phyloP scores from a whole-genome alignment of 1,139 yeast genomes.

The Meyerozyma smithsonii region DNA sequence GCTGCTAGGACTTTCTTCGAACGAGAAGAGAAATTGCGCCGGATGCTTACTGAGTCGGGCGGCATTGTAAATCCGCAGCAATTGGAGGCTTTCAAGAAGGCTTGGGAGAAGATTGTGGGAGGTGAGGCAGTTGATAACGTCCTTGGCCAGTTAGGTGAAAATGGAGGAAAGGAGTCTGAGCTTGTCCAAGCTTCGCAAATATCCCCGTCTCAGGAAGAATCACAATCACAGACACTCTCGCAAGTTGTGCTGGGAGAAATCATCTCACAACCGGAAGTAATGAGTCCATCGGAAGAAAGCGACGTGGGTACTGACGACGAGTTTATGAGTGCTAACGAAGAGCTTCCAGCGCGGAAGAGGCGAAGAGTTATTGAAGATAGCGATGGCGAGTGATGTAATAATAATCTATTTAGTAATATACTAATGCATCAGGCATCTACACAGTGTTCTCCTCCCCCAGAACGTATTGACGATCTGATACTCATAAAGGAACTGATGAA shows the following conservation, averaged over 20 bases:
- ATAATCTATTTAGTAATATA: not conserved
- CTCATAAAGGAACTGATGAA: slow-evolving; percentile 74
- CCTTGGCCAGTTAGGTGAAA: not conserved
- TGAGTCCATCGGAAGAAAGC: not conserved
- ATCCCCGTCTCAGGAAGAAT: not conserved
- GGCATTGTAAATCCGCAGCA: slow-evolving; percentile 37
- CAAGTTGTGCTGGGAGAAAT: too few relatives aligned
- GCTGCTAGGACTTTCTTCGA: slow-evolving; percentile 50
- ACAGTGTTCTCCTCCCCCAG: slow-evolving; percentile 29
- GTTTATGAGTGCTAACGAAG: slow-evolving; percentile 11
- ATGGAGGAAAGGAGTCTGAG: not conserved
- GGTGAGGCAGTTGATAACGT: not conserved
- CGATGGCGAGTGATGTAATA: slow-evolving; percentile 16
- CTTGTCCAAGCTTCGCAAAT: too few relatives aligned
- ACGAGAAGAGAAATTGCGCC: slow-evolving; percentile 53
- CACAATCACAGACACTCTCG: not conserved
- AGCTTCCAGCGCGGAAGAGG: slow-evolving; percentile 10
- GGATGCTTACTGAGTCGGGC: slow-evolving; percentile 31
- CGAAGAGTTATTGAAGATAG: slow-evolving; percentile 19
- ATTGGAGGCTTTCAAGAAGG: slow-evolving; percentile 32
- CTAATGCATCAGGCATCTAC: slow-evolving; percentile 23
- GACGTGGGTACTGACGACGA: slow-evolving; percentile 16
- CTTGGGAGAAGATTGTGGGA: slow-evolving; percentile 22
- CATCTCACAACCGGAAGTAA: too few relatives aligned
- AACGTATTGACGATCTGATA: slow-evolving; percentile 44